Conservation (phyloP, 495 filamentous ascomycete species). For the Neurospora intermedia region DNA sequence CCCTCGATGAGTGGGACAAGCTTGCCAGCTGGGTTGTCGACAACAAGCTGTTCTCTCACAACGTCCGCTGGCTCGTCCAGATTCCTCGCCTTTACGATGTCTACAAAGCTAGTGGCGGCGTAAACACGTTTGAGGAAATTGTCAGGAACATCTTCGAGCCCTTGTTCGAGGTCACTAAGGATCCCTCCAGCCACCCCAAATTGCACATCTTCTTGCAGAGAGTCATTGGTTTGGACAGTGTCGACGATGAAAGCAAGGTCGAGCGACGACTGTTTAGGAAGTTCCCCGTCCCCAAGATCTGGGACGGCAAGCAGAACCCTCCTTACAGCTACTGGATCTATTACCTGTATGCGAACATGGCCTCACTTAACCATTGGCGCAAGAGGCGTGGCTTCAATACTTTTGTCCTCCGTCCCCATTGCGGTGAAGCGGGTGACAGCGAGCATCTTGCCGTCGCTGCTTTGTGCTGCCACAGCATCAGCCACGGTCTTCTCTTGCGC, state of each 20-base stretch:
- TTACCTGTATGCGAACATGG: constrained; percentile 89
- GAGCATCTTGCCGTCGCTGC: constrained; percentile 90
- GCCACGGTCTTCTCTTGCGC: constrained; percentile 81
- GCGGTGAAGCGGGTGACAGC: constrained; percentile 92
- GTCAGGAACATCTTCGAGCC: constrained; percentile 89
- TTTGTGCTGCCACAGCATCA: constrained; percentile 94
- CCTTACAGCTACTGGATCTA: constrained; percentile 99
- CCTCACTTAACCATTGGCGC: constrained; percentile 83
- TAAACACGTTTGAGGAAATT: constrained; percentile 83
- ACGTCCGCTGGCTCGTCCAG: constrained; percentile 95
- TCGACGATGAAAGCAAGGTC: constrained; percentile 95
- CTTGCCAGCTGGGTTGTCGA: constrained; percentile 97
- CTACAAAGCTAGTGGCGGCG: constrained; percentile 77
- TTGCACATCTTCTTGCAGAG: constrained; percentile 90
- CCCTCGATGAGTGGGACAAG: constrained; percentile 93
- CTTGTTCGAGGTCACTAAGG: constrained; percentile 85
- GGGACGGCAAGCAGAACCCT: constrained; percentile 88
- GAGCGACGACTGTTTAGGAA: constrained; percentile 87
- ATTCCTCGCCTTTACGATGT: constrained; percentile 91
- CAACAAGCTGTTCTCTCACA: constrained; percentile 94
- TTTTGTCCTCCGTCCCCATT: constrained; percentile 86
- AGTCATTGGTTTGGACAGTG: constrained; percentile 93
- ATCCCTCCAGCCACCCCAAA: constrained; percentile 79
- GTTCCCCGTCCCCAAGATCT: constrained; percentile 79
- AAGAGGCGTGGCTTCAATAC: constrained; percentile 92